Percentiles rank a stretch among this genome's conserved stretches.
phyloP scores from a whole-genome alignment of 805 yeast species.

The Yarrowia alimentaria region DNA sequence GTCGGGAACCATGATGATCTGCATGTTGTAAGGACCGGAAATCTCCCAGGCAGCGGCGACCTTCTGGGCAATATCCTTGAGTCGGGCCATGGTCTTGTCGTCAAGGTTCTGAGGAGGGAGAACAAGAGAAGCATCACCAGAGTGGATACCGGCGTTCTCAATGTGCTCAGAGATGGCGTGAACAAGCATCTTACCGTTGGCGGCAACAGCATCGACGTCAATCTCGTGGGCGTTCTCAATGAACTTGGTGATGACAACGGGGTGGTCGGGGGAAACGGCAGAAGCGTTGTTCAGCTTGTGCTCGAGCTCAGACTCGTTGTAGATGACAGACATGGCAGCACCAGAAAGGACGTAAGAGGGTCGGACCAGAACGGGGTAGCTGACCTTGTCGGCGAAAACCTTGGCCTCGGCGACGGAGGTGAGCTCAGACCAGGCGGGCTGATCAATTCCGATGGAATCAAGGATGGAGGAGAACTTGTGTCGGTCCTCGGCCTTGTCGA shows the following conservation, averaged over 20 bases:
- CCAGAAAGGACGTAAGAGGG: slow-evolving; percentile 97
- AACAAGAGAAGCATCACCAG: slow-evolving; percentile 96
- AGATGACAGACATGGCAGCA: slow-evolving; percentile 97
- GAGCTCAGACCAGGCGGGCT: slow-evolving; percentile 97
- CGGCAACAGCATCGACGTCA: slow-evolving; percentile 95
- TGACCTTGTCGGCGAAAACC: slow-evolving; percentile 77
- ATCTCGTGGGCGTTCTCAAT: slow-evolving; percentile 96
- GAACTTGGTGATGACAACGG: slow-evolving; percentile 94
- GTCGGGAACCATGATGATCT: slow-evolving; percentile 77
- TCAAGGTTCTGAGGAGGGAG: slow-evolving; percentile 86
- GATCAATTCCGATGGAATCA: slow-evolving; percentile 90
- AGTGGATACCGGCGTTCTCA: slow-evolving; percentile 98
- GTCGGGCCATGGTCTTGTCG: slow-evolving; percentile 61
- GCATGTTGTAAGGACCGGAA: slow-evolving; percentile 98
- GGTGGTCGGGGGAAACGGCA: slow-evolving; percentile 91
- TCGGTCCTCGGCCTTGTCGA: slow-evolving; percentile 97
- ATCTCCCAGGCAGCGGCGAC: slow-evolving; percentile 93
- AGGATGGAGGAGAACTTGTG: slow-evolving; percentile 94
- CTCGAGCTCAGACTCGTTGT: slow-evolving; percentile 73
- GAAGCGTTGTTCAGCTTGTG: slow-evolving; percentile 82
- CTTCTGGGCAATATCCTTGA: slow-evolving; percentile 86
- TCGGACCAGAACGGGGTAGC: slow-evolving; percentile 94
- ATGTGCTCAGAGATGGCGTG: slow-evolving; percentile 98
- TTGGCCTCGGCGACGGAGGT: slow-evolving; percentile 84
- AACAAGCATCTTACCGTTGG: slow-evolving; percentile 80